phyloP scores from a whole-genome alignment of 73 alveolate species.

The Paramecium tetraurelia region DNA sequence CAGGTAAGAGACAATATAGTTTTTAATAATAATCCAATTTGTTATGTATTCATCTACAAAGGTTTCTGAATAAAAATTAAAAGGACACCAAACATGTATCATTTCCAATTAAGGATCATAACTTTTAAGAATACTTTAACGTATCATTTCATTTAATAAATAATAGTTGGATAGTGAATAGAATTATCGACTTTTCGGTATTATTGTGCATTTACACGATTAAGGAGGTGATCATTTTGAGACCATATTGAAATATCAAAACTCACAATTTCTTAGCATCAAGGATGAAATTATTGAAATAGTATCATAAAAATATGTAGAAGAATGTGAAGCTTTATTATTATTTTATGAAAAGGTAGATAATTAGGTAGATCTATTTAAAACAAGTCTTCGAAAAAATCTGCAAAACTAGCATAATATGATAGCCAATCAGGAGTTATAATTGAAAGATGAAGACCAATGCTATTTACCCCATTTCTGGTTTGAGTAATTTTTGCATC shows the following conservation, averaged over 20 bases:
- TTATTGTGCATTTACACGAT: neutral
- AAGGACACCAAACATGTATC: neutral
- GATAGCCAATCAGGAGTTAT: neutral
- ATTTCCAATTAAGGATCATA: neutral
- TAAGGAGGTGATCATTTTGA: conserved; percentile 41
- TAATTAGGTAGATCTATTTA: neutral
- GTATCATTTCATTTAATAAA: neutral
- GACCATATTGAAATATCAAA: neutral
- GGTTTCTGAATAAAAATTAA: neutral
- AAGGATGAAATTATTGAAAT: conserved; percentile 2
- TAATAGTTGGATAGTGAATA: neutral
- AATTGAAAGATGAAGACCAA: neutral
- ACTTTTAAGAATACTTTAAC: neutral
- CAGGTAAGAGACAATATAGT: neutral
- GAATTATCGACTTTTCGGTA: neutral
- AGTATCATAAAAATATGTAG: conserved; percentile 6
- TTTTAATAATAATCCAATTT: conserved; percentile 7
- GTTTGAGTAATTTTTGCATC: neutral
- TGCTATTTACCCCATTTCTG: conserved; percentile 26
- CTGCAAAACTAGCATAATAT: neutral
- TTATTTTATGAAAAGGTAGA: conserved; percentile 4
- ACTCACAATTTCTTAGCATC: neutral
- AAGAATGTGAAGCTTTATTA: neutral
- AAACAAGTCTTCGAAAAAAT: neutral
- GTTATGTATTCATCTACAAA: conserved; percentile 30